phyloP scores from a whole-genome alignment of 164 flowering plant genomes.

The Santalum album region DNA sequence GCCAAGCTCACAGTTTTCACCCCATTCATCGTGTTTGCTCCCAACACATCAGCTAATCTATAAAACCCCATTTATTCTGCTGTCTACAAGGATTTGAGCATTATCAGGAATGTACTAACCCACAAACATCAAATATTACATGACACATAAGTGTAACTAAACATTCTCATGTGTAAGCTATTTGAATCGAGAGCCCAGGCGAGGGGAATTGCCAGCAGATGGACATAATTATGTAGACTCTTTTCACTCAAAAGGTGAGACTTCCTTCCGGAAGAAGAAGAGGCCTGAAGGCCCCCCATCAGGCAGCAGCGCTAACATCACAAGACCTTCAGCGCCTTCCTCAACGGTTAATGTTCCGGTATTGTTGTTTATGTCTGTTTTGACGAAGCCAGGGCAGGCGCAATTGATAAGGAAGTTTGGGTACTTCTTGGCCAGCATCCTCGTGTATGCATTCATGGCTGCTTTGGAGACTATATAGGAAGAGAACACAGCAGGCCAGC shows the following conservation, averaged over 20 bases:
- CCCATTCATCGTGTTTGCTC: too few relatives aligned
- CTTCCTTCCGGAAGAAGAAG: slow-evolving; percentile 7
- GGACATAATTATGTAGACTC: neutral
- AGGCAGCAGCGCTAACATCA: slow-evolving; percentile 21
- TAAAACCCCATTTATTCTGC: too few relatives aligned
- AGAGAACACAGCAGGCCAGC: slow-evolving; percentile 20
- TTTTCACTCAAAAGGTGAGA: neutral
- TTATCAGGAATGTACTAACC: too few relatives aligned
- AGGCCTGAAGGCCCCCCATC: slow-evolving; percentile 21
- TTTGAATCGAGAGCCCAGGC: too few relatives aligned
- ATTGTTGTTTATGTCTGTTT: slow-evolving; percentile 18
- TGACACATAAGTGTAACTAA: too few relatives aligned
- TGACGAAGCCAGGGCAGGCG: slow-evolving; percentile 25
- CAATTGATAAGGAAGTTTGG: slow-evolving; percentile 13
- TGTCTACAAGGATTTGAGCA: too few relatives aligned
- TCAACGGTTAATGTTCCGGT: slow-evolving; percentile 13
- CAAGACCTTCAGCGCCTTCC: slow-evolving; percentile 24
- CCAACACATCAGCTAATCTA: too few relatives aligned
- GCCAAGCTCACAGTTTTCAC: too few relatives aligned
- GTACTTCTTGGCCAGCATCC: slow-evolving; percentile 20
- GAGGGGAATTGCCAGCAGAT: too few relatives aligned
- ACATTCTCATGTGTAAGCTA: too few relatives aligned
- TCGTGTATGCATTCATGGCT: slow-evolving; percentile 31
- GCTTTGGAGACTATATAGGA: slow-evolving; percentile 28
- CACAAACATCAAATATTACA: too few relatives aligned